Evolutionary conservation across 106 monocot genomes (phyloP), one percentile per base, ranked within the genome.

Genomic region (Acorus calamus): DNA sequence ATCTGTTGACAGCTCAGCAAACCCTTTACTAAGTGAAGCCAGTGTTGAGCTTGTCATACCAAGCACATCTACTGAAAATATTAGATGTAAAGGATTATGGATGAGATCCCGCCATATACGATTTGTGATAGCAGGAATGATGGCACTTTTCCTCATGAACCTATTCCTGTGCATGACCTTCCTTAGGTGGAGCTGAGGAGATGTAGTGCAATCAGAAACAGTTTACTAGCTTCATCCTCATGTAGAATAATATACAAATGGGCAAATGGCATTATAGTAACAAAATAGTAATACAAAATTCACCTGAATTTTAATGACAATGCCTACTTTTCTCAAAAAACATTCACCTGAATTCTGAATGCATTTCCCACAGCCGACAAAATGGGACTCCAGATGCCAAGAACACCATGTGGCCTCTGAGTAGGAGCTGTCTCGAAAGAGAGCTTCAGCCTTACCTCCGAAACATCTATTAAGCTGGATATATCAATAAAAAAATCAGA

Each of bases 1-100:
- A 83, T 99, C 98, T 42, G 85, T 99, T 54, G 98, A 99, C 57
- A 99, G 88, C 73, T 99, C 98, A 14, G 92, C 98, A 79, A 99
- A 92, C 44, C 98, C 98, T 91, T 83, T 99, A 68, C 98, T 99
- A 67, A 99, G 81, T 68, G 98, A 99, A 43, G 92, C 79, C 63
- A 99, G 70, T 61, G 98, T 88, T 56, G 98, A 99, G 76, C 86
- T 99, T 57, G 98, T 99, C 92, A 99, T 92, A 45, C 98, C 77
- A 64, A 99, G 76, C n/a, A 99, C 79, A 65, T 99, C 85, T 47
- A 99, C 80, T 14, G 98, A 99, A 59, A 92, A 88, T 70, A 99
- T 86, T 43, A 99, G 69, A 81, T 99, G 98, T 47, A 99, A 73
- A 67, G 98, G 92, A 73, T 99, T 85, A 68, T 99, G 98, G 56